Percentiles rank a stretch among this genome's conserved stretches.
Conservation (phyloP, 2,329 filamentous ascomycete species). For the Scedosporium minutisporum region DNA sequence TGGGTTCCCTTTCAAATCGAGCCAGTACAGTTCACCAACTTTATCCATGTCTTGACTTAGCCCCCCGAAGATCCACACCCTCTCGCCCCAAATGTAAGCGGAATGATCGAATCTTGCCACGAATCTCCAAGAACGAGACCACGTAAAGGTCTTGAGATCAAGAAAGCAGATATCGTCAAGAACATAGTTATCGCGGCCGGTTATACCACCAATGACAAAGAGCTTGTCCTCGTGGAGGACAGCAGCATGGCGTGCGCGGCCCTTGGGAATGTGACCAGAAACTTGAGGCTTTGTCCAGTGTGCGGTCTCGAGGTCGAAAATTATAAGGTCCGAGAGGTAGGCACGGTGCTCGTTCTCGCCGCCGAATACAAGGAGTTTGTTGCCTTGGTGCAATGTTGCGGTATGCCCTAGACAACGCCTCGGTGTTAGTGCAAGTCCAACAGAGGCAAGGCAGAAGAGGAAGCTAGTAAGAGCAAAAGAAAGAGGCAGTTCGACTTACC, state of each 20-base stretch:
- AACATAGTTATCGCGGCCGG: constrained; percentile 82
- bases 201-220: constrained; percentile 93
- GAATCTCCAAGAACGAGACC: constrained; percentile 94
- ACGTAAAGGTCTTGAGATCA: constrained; percentile 93
- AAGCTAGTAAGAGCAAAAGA: neutral
- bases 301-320: constrained; percentile 89
- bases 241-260: constrained; percentile 84
- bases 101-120: constrained; percentile 92
- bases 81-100: constrained; percentile 82
- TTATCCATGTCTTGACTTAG: constrained; percentile 96
- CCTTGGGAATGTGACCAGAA: constrained; percentile 74
- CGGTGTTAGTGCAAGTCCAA: constrained; percentile 8
- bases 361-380: constrained; percentile 94
- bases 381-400: constrained; percentile 83
- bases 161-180: constrained; percentile 95
- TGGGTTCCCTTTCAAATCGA: constrained; percentile 84
- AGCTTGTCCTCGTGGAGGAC: constrained; percentile 94
- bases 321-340: constrained; percentile 89
- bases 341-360: constrained; percentile 96
- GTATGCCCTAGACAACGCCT: constrained; percentile 62
- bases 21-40: constrained; percentile 91
- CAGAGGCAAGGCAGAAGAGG: neutral
- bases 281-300: constrained; percentile 93
- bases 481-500: constrained; percentile 42
- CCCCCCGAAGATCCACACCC: constrained; percentile 94